Conservation (phyloP, 192 early-diverging fungal species). For the Podila horticola region DNA sequence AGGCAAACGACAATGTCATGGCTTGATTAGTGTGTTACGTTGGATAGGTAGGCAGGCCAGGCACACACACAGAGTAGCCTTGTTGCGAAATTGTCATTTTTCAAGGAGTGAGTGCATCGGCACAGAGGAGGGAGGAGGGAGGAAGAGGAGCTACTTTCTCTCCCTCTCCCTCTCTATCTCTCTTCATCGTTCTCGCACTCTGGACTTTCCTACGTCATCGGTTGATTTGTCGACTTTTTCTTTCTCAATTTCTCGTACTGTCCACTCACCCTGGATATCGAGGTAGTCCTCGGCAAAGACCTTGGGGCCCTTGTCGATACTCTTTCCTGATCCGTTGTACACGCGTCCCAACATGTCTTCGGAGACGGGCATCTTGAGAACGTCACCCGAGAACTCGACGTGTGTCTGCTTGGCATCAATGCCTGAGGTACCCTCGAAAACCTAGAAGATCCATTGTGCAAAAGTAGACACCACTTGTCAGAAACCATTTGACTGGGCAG, state of each 20-base stretch:
- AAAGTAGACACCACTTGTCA: too few species aligned
- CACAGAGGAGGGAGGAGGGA: background rate
- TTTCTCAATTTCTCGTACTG: background rate
- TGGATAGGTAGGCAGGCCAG: background rate
- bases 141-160: background rate
- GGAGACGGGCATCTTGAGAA: conserved; percentile 95
- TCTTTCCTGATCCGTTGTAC: conserved; percentile 99
- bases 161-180: too few species aligned
- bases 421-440: conserved; percentile 97
- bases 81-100: background rate
- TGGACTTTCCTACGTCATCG: background rate
- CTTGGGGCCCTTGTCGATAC: conserved; percentile 99
- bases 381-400: conserved; percentile 96
- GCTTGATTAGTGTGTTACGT: background rate
- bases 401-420: conserved; percentile 96
- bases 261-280: conserved; percentile 84
- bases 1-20: background rate
- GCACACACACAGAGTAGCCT: background rate
- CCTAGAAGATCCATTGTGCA: conserved; percentile 52
- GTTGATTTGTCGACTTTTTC: background rate
- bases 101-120: background rate
- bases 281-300: conserved; percentile 99
- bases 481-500: too few species aligned
- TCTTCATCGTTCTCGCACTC: background rate
- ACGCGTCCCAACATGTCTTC: conserved; percentile 99